Conservation (phyloP, 805 yeast genomes). For the Kodamaea sagamina region DNA sequence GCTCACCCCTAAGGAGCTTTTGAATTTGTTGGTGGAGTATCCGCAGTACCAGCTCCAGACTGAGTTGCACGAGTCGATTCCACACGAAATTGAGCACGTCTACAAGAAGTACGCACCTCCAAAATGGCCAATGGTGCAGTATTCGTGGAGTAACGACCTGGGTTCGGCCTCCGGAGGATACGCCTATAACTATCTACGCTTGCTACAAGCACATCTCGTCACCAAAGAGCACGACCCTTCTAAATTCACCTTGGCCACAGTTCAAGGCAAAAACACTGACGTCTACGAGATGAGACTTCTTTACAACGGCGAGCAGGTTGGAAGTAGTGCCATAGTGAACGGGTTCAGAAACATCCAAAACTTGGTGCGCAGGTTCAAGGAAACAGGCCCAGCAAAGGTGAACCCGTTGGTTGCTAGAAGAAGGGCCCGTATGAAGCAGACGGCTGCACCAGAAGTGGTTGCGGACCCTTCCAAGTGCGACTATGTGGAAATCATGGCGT, state of each 20-base stretch:
- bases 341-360: conserved; percentile 96
- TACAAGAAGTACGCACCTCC: conserved; percentile 50
- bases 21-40: conserved; percentile 67
- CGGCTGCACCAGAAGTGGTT: conserved; percentile 19
- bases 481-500: conserved; percentile 94
- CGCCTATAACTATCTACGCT: conserved; percentile 64
- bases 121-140: conserved; percentile 59
- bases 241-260: conserved; percentile 32
- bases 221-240: conserved; percentile 20
- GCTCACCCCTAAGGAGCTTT: conserved; percentile 83
- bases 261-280: conserved; percentile 76
- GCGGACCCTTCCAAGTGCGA: conserved; percentile 72
- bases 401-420: conserved; percentile 48
- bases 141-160: conserved; percentile 69
- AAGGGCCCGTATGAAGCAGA: conserved; percentile 36
- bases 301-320: conserved; percentile 41
- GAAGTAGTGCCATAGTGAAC: conserved; percentile 65
- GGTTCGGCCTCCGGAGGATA: conserved; percentile 93
- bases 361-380: conserved; percentile 77
- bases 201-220: conserved; percentile 31
- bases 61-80: conserved; percentile 26
- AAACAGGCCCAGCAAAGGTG: conserved; percentile 21
- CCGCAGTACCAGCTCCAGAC: conserved; percentile 27
- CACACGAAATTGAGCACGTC: conserved; percentile 20
- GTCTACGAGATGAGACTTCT: conserved; percentile 66